phyloP scores from a whole-genome alignment of 768 basidiomycete genomes.

The Rubroboletus satanas region DNA sequence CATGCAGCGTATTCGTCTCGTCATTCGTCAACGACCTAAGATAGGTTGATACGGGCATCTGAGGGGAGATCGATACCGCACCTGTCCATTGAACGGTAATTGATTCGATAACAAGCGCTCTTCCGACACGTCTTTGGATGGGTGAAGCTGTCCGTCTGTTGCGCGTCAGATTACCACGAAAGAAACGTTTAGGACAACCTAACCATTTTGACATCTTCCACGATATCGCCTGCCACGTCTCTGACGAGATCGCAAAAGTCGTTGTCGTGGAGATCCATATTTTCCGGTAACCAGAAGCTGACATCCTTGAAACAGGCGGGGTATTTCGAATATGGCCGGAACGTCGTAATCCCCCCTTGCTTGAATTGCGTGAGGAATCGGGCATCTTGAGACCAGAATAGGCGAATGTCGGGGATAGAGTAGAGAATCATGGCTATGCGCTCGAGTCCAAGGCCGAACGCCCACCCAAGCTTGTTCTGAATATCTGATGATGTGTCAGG shows the following conservation, averaged over 20 bases:
- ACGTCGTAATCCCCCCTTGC: conserved; percentile 69
- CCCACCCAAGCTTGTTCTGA: conserved; percentile 88
- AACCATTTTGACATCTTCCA: conserved; percentile 86
- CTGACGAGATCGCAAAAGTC: conserved; percentile 95
- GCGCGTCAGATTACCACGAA: conserved; percentile 2
- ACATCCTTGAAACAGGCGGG: conserved; percentile 93
- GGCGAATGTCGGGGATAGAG: conserved; percentile 93
- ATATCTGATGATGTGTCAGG: conserved; percentile 48
- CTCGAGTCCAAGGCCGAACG: conserved; percentile 95
- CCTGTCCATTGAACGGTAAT: conserved; percentile 97
- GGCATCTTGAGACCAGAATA: conserved; percentile 92
- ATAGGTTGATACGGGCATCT: conserved; percentile 2
- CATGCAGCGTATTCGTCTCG: conserved; percentile 81
- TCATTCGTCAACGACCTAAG: conserved; percentile 81
- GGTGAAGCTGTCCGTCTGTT: conserved; percentile 83
- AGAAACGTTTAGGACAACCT: conserved; percentile 17
- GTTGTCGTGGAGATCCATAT: conserved; percentile 75
- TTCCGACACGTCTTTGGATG: conserved; percentile 82
- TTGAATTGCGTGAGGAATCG: conserved; percentile 88
- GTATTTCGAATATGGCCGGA: conserved; percentile 90
- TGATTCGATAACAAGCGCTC: conserved; percentile 86
- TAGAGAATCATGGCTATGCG: conserved; percentile 97
- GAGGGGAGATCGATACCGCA: conserved; percentile 26
- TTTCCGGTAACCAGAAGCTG: conserved; percentile 82
- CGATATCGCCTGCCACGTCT: conserved; percentile 88